Conservation (phyloP, 345 rosid genomes). For the Populus pruinosa region DNA sequence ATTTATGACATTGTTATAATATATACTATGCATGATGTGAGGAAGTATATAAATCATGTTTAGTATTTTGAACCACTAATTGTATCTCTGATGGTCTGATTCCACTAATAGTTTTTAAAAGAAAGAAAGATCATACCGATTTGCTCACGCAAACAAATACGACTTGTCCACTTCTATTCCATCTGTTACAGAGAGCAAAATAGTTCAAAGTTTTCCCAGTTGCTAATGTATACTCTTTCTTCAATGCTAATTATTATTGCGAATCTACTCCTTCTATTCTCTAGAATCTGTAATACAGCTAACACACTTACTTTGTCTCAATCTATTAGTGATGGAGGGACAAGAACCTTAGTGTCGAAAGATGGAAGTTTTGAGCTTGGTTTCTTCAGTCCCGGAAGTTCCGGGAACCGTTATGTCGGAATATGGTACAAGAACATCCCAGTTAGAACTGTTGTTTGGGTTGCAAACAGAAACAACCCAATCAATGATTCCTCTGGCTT, state of each 20-base stretch:
- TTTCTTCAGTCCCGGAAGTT: slow-evolving; percentile 13
- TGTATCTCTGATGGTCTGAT: no score
- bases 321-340: slow-evolving; percentile 15
- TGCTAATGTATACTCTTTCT: slow-evolving; percentile 6
- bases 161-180: no score
- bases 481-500: slow-evolving; percentile 12
- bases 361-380: slow-evolving; percentile 13
- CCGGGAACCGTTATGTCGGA: slow-evolving; percentile 13
- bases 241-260: no score
- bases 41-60: no score
- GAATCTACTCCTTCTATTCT: not conserved
- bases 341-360: slow-evolving; percentile 6
- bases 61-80: no score
- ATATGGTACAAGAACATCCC: slow-evolving; percentile 11
- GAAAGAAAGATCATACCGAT: no score
- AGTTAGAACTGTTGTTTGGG: slow-evolving; percentile 13
- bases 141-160: no score
- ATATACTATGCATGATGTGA: no score
- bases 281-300: not conserved
- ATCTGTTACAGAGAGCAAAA: no score
- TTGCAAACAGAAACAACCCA: slow-evolving; percentile 14
- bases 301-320: slow-evolving; percentile 20
- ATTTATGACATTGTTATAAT: no score
- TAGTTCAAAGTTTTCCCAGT: no score
- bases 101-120: no score